Percentiles rank a stretch among this genome's conserved stretches.
Evolutionary conservation across 2,329 filamentous ascomycete species (phyloP).

Genomic region (Seiridium unicorne): DNA sequence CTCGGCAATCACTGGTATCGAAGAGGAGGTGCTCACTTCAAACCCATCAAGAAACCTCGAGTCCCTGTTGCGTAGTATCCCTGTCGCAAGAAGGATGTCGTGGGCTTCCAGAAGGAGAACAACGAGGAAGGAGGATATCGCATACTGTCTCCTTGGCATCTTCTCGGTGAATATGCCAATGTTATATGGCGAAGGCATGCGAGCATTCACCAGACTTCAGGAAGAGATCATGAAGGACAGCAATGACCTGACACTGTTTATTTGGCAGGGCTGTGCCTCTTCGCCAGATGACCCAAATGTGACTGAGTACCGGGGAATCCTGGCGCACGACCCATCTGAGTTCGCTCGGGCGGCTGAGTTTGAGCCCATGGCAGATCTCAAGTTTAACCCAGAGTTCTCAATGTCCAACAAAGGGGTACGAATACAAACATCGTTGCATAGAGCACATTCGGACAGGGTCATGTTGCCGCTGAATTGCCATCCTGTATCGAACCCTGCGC

Average conservation of each 20-base stretch:
- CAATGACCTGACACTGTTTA: background rate
- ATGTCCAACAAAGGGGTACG: background rate
- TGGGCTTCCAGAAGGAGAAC: background rate
- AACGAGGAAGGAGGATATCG: slow-evolving; percentile 1
- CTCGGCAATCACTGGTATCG: background rate
- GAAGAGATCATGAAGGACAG: background rate
- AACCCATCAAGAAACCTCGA: background rate
- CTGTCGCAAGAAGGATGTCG: background rate
- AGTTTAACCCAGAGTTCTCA: background rate
- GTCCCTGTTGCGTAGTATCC: background rate
- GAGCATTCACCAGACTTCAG: background rate
- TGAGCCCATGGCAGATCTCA: background rate
- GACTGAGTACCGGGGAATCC: background rate
- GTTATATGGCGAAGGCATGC: background rate
- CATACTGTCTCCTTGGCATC: slow-evolving; percentile 7
- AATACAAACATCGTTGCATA: background rate
- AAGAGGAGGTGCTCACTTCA: background rate
- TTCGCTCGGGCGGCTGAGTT: background rate
- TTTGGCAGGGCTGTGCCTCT: background rate
- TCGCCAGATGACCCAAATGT: background rate
- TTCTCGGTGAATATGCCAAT: background rate
- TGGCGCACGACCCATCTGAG: background rate
- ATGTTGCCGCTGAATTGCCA: background rate
- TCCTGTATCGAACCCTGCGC: background rate
- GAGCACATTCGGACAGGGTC: background rate